phyloP scores from a whole-genome alignment of 306 rosid species.

The Coriaria nepalensis region DNA sequence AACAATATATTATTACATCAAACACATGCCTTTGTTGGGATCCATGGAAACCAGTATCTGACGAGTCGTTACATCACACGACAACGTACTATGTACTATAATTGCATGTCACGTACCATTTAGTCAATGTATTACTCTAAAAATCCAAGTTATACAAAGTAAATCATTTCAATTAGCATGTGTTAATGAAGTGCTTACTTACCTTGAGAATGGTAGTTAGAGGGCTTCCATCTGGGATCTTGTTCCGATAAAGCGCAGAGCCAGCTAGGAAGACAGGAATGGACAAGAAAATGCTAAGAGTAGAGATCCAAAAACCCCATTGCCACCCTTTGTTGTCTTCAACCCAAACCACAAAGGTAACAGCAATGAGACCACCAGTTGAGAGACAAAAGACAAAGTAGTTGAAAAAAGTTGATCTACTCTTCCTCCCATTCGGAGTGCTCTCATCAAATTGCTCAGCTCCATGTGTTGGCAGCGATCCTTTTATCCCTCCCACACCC shows the following conservation, averaged over 20 bases:
- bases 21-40: too few relatives aligned
- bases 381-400: conserved; percentile 60
- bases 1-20: too few relatives aligned
- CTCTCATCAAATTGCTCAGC: conserved; percentile 71
- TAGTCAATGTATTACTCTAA: too few relatives aligned
- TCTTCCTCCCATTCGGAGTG: conserved; percentile 41
- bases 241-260: conserved; percentile 42
- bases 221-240: conserved; percentile 59
- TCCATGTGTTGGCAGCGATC: conserved; percentile 74
- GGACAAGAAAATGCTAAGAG: conserved; percentile 44
- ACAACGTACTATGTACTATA: too few relatives aligned
- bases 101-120: too few relatives aligned
- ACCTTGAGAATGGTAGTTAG: conserved; percentile 64
- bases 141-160: too few relatives aligned
- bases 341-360: conserved; percentile 71
- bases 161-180: too few relatives aligned
- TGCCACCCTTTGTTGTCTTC: conserved; percentile 88
- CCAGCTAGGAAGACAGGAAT: conserved; percentile 71
- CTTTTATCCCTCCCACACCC: conserved; percentile 89
- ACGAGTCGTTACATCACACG: too few relatives aligned
- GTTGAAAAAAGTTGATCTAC: conserved; percentile 61
- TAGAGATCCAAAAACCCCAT: conserved; percentile 67
- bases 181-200: background rate
- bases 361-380: conserved; percentile 66
- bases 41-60: too few relatives aligned